Base-by-base conservation (phyloP, 192 early-diverging fungal genomes). In the Rhizoclosmatium globosum region DNA sequence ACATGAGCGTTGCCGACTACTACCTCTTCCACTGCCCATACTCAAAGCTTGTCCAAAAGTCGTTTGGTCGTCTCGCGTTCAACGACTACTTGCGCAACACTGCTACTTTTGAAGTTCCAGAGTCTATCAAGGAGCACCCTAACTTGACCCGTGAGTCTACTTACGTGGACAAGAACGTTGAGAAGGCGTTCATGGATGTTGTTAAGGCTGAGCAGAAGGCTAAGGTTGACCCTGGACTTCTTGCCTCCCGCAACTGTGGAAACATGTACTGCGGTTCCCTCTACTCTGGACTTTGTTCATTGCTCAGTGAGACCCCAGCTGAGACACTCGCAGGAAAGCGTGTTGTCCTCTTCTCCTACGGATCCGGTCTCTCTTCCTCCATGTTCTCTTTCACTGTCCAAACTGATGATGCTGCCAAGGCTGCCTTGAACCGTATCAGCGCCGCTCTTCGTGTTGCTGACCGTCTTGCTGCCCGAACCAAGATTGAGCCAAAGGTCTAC, bases 41-140 rank as follows among this genome's bases (percentile, higher is more conserved):
- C 91, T 93, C 93, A 83, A 99, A 99, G 90, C 89, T 98, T 79
- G 96, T 99, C 9, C 92, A 92, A 87, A 99, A 99, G 87, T 93
- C 95, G 44, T 94, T 93, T 85, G 96, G 92, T 58, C 94, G 98
- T 66, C 84, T 97, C 79, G 89, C 89, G 19, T 97, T 93, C 87
- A 97, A 98, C 83, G 98, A 99, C 82, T 96, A 96, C 86, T 65
- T 92, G 67, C 91, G 92, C 64, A 87, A 94, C 81, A 91, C 93
- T 41, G 85, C 90, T 74, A 17, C 64, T 19, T 72, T 76, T 69
- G 78, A 78, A 41, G 71, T 66, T 39, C 71, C 64, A 31, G 79
- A 73, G 53, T 78, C 83, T 19, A 82, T 92, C 74, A 82, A 88
- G 79, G 82, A 86, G 60, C 91, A 93, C 83, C 83, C 82, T 47